These are phyloP conservation scores for Sugiyamaella paludigena DNA, from an alignment of 1,139 yeast genomes.

Conservation along the genomic window DNA sequence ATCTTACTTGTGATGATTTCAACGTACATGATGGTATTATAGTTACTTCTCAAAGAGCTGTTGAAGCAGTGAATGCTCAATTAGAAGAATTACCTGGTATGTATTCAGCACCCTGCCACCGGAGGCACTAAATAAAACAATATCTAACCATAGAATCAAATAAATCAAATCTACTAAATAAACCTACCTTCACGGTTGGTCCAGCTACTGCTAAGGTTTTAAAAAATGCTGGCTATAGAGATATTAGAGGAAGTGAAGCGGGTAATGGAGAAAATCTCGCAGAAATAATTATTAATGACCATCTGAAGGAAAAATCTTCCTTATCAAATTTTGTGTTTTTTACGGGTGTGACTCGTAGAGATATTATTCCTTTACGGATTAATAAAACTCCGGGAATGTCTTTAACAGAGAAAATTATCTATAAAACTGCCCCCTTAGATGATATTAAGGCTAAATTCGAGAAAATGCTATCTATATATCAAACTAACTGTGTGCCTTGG, in stretches of 20 bases:
- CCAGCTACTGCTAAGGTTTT: slow-evolving; percentile 79
- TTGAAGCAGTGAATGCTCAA: slow-evolving; percentile 56
- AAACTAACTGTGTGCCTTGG: slow-evolving; percentile 19
- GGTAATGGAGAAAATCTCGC: slow-evolving; percentile 80
- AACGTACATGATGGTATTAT: slow-evolving; percentile 50
- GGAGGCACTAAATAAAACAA: neutral
- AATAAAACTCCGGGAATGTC: slow-evolving; percentile 43
- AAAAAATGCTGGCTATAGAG: slow-evolving; percentile 57
- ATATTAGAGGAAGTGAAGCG: slow-evolving; percentile 75
- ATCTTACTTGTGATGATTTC: slow-evolving; percentile 47
- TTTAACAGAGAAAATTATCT: slow-evolving; percentile 65
- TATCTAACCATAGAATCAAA: slow-evolving; percentile 7
- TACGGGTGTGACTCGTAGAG: slow-evolving; percentile 84
- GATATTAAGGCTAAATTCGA: slow-evolving; percentile 43
- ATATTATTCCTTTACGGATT: slow-evolving; percentile 69
- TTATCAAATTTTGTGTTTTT: slow-evolving; percentile 56
- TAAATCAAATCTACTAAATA: slow-evolving; percentile 38
- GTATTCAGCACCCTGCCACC: neutral
- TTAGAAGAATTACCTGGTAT: slow-evolving; percentile 13
- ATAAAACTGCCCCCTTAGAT: slow-evolving; percentile 56
- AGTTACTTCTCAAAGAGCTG: slow-evolving; percentile 91
- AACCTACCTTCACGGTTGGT: slow-evolving; percentile 82
- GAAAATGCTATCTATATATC: slow-evolving; percentile 4
- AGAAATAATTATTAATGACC: slow-evolving; percentile 54
- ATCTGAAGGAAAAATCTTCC: slow-evolving; percentile 24